Conservation (phyloP, 2,329 filamentous ascomycete species). For the Pleurostoma richardsiae region DNA sequence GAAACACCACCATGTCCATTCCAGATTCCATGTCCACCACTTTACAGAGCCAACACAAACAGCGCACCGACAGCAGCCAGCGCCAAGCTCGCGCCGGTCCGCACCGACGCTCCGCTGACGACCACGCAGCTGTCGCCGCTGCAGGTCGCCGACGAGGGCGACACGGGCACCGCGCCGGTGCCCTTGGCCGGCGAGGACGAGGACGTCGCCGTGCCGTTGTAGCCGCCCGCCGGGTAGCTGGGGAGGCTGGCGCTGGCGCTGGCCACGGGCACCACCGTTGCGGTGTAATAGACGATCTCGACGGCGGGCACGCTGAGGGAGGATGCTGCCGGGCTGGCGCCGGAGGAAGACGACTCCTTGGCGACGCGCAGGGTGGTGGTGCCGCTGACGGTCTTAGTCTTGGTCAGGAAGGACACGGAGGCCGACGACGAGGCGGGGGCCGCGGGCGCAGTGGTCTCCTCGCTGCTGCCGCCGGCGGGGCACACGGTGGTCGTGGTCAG, state of each 20-base stretch:
- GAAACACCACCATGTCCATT: neutral
- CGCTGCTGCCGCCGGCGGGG: conserved; percentile 23
- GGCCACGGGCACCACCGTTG: neutral
- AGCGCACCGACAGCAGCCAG: neutral
- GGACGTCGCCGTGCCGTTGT: neutral
- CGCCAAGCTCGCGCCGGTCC: neutral
- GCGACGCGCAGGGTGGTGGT: neutral
- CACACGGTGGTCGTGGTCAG: conserved; percentile 34
- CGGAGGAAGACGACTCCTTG: neutral
- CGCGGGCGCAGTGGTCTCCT: neutral
- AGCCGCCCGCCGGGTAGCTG: neutral
- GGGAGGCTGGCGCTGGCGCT: neutral
- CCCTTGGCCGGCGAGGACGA: neutral
- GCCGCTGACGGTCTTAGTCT: neutral
- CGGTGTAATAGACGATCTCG: conserved; percentile 1
- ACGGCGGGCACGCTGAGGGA: neutral
- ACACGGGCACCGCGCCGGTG: neutral
- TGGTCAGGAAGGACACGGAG: neutral
- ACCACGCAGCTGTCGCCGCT: neutral
- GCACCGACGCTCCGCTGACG: neutral
- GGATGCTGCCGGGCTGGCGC: neutral
- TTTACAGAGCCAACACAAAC: neutral
- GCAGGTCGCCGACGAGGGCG: neutral
- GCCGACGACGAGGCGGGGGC: neutral
- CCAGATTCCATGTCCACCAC: neutral